Conservation (phyloP, 2,329 filamentous ascomycete genomes). For the Stachybotrys chartarum region DNA sequence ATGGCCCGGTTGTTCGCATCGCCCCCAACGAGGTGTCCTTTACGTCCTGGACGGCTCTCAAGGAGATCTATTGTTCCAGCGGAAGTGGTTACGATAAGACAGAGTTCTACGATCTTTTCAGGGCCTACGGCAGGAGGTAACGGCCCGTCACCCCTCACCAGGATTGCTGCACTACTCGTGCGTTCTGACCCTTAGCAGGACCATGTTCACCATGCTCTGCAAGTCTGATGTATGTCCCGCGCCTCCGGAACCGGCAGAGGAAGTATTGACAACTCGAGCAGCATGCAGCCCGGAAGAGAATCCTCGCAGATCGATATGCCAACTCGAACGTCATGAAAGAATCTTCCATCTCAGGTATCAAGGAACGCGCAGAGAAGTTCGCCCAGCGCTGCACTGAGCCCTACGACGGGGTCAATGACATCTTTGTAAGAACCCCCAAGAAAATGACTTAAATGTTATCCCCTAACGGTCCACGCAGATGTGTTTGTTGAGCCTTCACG, state of each 20-base stretch:
- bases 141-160: conserved; percentile 1
- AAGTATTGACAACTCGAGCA: conserved; percentile 18
- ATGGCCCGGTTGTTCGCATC: conserved; percentile 51
- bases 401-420: conserved; percentile 41
- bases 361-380: conserved; percentile 49
- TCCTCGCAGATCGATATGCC: conserved; percentile 60
- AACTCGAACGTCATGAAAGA: conserved; percentile 59
- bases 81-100: conserved; percentile 61
- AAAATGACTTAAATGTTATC: no score
- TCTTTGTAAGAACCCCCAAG: conserved; percentile 41
- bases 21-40: conserved; percentile 54
- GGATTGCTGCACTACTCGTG: not conserved
- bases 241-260: not conserved
- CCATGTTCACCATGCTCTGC: conserved; percentile 53
- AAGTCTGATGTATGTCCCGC: conserved; percentile 39
- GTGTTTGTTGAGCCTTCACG: conserved; percentile 14
- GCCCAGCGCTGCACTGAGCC: conserved; percentile 42
- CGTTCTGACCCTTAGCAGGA: conserved; percentile 24
- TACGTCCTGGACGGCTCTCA: conserved; percentile 46
- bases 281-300: conserved; percentile 56
- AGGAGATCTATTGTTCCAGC: conserved; percentile 55
- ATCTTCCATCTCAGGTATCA: conserved; percentile 48
- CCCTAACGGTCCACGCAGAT: conserved; percentile 11
- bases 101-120: conserved; percentile 56
- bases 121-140: conserved; percentile 47